Base-by-base conservation (phyloP, 2,329 filamentous ascomycete genomes). In the Beauveria varroae region DNA sequence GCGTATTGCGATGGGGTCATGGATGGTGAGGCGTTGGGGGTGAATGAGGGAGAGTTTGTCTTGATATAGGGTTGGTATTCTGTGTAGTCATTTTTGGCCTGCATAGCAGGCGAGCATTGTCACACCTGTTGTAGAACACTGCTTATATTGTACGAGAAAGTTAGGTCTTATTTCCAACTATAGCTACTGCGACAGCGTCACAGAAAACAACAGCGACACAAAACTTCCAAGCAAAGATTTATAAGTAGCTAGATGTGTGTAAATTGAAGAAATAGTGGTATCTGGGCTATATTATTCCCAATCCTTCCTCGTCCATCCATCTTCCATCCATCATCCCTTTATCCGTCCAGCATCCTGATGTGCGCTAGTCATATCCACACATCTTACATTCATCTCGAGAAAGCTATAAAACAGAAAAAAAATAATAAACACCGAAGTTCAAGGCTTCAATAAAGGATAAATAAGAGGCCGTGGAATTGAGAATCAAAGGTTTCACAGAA, bases 1-100 rank as follows among this genome's bases (percentile, higher is more conserved):
- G 66, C 67, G 2, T 75, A 73, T 52, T 73, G 71, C 41, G 71
- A 73, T 20, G 71, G 72, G 3, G 55, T 73, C 18, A 74, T 74
- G 72, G 60, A 72, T 16, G 72, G 72, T 1, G 69, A 74, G 62
- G 57, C 67, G 16, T 54, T 70, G 60, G 56, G 50, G 14, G n/a
- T 18, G 22, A 40, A 47, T 54, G 50, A 53, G 20, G 18, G 41
- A n/a, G 50, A 49, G 20, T 54, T 60, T 54, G 57, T 60, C 26
- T 20, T 54, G 14, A 30, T 60, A 30, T 59, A 43, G 12, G 9
- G 10, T 41, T 43, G 5, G 16, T n/a, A 18, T 37, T 37, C 14
- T 37, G 12, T 37, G 34, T 37, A 37, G 34, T 3, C 34, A 2
- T 28, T 46, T 34, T 60, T 26, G 16, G 18, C 9, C 14, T 16